phyloP scores from a whole-genome alignment of 2,329 filamentous ascomycete species.

The Fusarium haematococcum region DNA sequence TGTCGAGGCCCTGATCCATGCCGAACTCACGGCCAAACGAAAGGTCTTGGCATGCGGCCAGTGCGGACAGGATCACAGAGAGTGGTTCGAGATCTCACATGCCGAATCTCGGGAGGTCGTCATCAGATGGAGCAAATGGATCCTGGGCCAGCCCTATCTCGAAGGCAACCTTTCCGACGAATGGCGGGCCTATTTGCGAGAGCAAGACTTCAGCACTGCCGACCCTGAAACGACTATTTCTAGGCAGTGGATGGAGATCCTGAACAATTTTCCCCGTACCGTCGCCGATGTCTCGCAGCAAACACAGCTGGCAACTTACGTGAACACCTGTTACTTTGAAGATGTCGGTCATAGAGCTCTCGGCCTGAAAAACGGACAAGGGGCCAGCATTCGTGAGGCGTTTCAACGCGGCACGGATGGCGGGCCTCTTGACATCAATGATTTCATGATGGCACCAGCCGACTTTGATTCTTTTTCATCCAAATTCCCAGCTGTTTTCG shows the following conservation, averaged over 20 bases:
- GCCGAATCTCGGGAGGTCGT: not conserved
- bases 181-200: not conserved
- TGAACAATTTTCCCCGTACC: too few species aligned
- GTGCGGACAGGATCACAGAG: not conserved
- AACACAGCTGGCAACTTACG: too few species aligned
- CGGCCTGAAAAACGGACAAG: too few species aligned
- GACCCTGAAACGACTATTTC: too few species aligned
- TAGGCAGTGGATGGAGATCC: too few species aligned
- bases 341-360: too few species aligned
- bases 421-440: not conserved
- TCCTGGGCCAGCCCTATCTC: not conserved
- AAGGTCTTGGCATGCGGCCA: not conserved
- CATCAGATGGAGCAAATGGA: not conserved
- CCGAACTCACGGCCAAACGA: not conserved
- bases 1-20: not conserved
- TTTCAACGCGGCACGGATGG: not conserved
- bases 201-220: too few species aligned
- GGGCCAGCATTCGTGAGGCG: too few species aligned
- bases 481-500: not conserved
- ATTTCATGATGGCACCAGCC: not conserved
- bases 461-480: not conserved
- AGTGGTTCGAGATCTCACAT: not conserved
- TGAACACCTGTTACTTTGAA: too few species aligned
- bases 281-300: too few species aligned
- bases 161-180: not conserved